A percentile compares a stretch with the other conserved stretches of the same genome.
These are phyloP conservation scores for Fagopyrum homotropicum DNA, from an alignment of 148 eudicot genomes.

Conservation along the genomic window DNA sequence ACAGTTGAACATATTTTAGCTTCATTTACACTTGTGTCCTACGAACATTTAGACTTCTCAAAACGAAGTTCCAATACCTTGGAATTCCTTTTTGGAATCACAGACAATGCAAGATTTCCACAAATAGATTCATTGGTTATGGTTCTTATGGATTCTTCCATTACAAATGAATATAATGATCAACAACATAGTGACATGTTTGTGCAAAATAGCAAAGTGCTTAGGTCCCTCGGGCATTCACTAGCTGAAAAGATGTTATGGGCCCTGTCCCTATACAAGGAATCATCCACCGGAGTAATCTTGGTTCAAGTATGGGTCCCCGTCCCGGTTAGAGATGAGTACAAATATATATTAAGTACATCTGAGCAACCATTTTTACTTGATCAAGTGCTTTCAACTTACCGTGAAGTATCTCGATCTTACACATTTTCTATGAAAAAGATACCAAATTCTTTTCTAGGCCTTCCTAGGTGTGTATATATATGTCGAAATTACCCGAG, in stretches of 20 bases:
- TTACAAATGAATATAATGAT: slow-evolving; percentile 18
- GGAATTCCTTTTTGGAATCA: slow-evolving; percentile 21
- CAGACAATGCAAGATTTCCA: slow-evolving; percentile 25
- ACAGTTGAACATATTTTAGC: slow-evolving; percentile 54
- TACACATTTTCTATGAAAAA: slow-evolving; percentile 58
- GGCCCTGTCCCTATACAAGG: slow-evolving; percentile 65
- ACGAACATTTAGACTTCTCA: slow-evolving; percentile 40
- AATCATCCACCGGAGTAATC: slow-evolving; percentile 58
- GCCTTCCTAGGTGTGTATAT: slow-evolving; percentile 95
- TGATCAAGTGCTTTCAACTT: slow-evolving; percentile 68
- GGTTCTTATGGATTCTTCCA: slow-evolving; percentile 16
- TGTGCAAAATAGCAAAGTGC: slow-evolving; percentile 25
- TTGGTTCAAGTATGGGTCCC: slow-evolving; percentile 94
- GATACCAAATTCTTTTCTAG: slow-evolving; percentile 54
- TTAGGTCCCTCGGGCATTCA: slow-evolving; percentile 33
- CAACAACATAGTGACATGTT: slow-evolving; percentile 22
- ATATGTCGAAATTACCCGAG: slow-evolving; percentile 74
- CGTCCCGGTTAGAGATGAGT: slow-evolving; percentile 35
- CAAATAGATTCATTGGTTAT: slow-evolving; percentile 17
- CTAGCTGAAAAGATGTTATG: slow-evolving; percentile 70
- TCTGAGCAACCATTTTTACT: slow-evolving; percentile 74
- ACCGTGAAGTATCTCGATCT: slow-evolving; percentile 87
- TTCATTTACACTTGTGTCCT: slow-evolving; percentile 26
- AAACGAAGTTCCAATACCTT: slow-evolving; percentile 21
- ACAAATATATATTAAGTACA: slow-evolving; percentile 57